A percentile compares a stretch with the other conserved stretches of the same genome.
These are phyloP conservation scores for Leccinum pellstonianum DNA, from an alignment of 768 basidiomycete species.

Conservation along the genomic window DNA sequence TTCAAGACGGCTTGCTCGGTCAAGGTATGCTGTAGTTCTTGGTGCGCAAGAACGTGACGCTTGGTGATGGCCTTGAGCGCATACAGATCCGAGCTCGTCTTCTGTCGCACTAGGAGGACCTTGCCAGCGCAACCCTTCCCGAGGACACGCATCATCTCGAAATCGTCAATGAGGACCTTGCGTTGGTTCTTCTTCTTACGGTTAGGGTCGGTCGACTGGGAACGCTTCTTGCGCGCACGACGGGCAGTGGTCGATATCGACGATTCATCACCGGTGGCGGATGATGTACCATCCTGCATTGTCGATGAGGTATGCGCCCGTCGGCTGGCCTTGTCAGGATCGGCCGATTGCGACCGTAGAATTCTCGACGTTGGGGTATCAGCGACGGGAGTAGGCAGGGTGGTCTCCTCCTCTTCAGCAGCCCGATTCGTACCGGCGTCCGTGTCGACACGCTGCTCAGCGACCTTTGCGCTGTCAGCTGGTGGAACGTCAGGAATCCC, in stretches of 20 bases:
- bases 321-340: constrained; percentile 62
- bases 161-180: constrained; percentile 85
- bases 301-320: constrained; percentile 59
- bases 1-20: constrained; percentile 96
- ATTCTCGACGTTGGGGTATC: constrained; percentile 44
- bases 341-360: constrained; percentile 79
- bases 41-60: constrained; percentile 93
- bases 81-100: constrained; percentile 67
- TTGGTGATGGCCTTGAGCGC: constrained; percentile 99
- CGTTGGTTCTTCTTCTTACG: constrained; percentile 53
- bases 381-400: constrained; percentile 40
- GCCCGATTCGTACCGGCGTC: constrained; percentile 22
- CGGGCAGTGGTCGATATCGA: constrained; percentile 59
- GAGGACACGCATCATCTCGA: constrained; percentile 95
- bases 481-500: constrained; percentile 16
- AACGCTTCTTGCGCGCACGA: constrained; percentile 53
- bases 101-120: constrained; percentile 87
- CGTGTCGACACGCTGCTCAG: constrained; percentile 20
- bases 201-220: constrained; percentile 47
- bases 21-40: constrained; percentile 93
- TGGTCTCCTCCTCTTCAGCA: constrained; percentile 30
- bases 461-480: constrained; percentile 7
- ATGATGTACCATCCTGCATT: constrained; percentile 51
- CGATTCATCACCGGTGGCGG: constrained; percentile 66
- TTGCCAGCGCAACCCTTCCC: constrained; percentile 98